These are phyloP conservation scores for Yamadazyma epiphylla DNA, from an alignment of 1,139 yeast genomes.

Conservation along the genomic window DNA sequence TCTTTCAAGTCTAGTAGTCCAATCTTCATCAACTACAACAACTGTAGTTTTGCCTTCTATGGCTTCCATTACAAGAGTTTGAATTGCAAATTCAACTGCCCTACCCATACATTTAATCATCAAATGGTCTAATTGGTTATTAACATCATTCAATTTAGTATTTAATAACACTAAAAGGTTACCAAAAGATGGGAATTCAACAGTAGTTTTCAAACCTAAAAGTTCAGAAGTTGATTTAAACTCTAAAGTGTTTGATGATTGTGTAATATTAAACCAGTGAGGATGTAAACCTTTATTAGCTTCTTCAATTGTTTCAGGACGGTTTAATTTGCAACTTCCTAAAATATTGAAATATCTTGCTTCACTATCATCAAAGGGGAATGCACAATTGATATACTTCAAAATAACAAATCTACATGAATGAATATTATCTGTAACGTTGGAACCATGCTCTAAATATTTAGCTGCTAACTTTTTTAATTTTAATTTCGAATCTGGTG, in stretches of 20 bases:
- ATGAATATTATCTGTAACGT: slow-evolving; percentile 22
- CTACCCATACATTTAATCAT: slow-evolving; percentile 29
- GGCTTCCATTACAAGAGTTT: slow-evolving; percentile 65
- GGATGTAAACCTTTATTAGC: slow-evolving; percentile 83
- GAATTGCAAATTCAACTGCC: slow-evolving; percentile 47
- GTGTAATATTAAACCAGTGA: slow-evolving; percentile 52
- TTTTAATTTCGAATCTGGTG: slow-evolving; percentile 31
- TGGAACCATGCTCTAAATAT: slow-evolving; percentile 25
- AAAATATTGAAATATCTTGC: slow-evolving; percentile 68
- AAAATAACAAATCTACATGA: slow-evolving; percentile 60
- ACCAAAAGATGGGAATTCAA: slow-evolving; percentile 43
- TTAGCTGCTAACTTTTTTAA: slow-evolving; percentile 43
- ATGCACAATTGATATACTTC: slow-evolving; percentile 62
- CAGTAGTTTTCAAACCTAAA: slow-evolving; percentile 30
- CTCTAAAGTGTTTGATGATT: slow-evolving; percentile 39
- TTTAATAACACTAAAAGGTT: slow-evolving; percentile 27
- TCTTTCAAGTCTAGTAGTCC: slow-evolving; percentile 71
- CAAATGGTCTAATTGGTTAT: slow-evolving; percentile 15
- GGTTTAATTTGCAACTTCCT: slow-evolving; percentile 55
- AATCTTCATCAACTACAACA: slow-evolving; percentile 65
- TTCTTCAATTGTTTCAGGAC: slow-evolving; percentile 77
- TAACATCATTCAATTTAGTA: slow-evolving; percentile 18
- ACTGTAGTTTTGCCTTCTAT: slow-evolving; percentile 49
- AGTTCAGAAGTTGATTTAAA: slow-evolving; percentile 42
- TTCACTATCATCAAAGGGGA: slow-evolving; percentile 64